Evolutionary conservation across 1,284 basidiomycete species (phyloP).

Genomic region (Kalmanozyma brasiliensis): DNA sequence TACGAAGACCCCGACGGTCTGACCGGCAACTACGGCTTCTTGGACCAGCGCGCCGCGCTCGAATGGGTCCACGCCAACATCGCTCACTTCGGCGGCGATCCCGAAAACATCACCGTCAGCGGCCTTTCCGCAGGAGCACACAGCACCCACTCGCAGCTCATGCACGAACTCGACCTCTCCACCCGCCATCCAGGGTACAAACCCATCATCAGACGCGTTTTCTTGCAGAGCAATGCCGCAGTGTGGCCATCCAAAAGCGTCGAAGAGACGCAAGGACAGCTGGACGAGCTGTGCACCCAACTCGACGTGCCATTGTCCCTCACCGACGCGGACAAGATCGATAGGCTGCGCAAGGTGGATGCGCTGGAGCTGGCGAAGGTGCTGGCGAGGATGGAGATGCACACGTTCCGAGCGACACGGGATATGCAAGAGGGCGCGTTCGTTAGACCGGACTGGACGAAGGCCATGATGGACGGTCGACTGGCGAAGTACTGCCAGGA

Average conservation of each 20-base stretch:
- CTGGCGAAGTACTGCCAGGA: slow-evolving; percentile 40
- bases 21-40: slow-evolving; percentile 54
- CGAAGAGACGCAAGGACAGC: slow-evolving; percentile 29
- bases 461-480: slow-evolving; percentile 38
- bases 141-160: slow-evolving; percentile 64
- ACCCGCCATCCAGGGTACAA: slow-evolving; percentile 14
- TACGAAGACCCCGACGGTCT: slow-evolving; percentile 22
- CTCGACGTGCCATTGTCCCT: slow-evolving; percentile 12
- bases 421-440: slow-evolving; percentile 27
- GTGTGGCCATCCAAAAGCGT: slow-evolving; percentile 43
- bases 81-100: slow-evolving; percentile 61
- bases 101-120: slow-evolving; percentile 59
- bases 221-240: slow-evolving; percentile 47
- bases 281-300: slow-evolving; percentile 31
- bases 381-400: slow-evolving; percentile 35
- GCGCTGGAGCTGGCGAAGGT: slow-evolving; percentile 17
- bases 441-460: slow-evolving; percentile 38
- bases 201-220: slow-evolving; percentile 37
- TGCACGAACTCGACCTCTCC: slow-evolving; percentile 57
- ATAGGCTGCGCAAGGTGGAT: slow-evolving; percentile 21
- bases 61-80: slow-evolving; percentile 62
- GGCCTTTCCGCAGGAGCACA: slow-evolving; percentile 67
- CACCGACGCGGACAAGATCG: slow-evolving; percentile 26
- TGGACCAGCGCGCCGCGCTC: slow-evolving; percentile 49
- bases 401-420: slow-evolving; percentile 47